phyloP scores from a whole-genome alignment of 768 basidiomycete genomes.

The Leccinum barrowsii region DNA sequence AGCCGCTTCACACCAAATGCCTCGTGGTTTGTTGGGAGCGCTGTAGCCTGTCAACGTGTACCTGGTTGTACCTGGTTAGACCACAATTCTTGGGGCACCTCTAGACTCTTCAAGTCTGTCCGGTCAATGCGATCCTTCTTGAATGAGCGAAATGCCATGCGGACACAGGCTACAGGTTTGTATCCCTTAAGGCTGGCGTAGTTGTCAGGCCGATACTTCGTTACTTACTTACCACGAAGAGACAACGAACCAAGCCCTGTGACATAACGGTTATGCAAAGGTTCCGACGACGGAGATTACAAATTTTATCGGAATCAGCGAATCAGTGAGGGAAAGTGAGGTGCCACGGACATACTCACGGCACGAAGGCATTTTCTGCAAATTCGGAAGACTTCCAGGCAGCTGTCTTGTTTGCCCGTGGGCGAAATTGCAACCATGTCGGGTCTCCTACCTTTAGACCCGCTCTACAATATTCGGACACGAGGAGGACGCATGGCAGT shows the following conservation, averaged over 20 bases:
- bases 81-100: neutral
- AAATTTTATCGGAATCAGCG: slow-evolving; percentile 2
- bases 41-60: neutral
- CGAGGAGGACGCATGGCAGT: slow-evolving; percentile 7
- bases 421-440: neutral
- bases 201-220: slow-evolving; percentile 8
- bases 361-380: neutral
- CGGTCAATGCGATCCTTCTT: neutral
- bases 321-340: slow-evolving; percentile 10
- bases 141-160: slow-evolving; percentile 1
- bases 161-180: neutral
- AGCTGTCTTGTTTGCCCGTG: slow-evolving; percentile 2
- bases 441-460: neutral
- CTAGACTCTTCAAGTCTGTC: neutral
- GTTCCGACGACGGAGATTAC: slow-evolving; percentile 2
- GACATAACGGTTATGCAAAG: neutral
- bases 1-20: slow-evolving; percentile 1
- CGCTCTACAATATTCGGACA: slow-evolving; percentile 5
- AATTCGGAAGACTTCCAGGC: neutral
- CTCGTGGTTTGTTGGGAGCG: slow-evolving; percentile 5
- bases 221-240: neutral
- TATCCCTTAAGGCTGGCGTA: neutral
- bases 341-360: neutral
- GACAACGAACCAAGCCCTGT: neutral
- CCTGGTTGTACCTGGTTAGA: slow-evolving; percentile 2